Evolutionary conservation across 306 rosid species (phyloP), one percentile per base, ranked within the genome.

Genomic region (Medicago ruthenica): DNA sequence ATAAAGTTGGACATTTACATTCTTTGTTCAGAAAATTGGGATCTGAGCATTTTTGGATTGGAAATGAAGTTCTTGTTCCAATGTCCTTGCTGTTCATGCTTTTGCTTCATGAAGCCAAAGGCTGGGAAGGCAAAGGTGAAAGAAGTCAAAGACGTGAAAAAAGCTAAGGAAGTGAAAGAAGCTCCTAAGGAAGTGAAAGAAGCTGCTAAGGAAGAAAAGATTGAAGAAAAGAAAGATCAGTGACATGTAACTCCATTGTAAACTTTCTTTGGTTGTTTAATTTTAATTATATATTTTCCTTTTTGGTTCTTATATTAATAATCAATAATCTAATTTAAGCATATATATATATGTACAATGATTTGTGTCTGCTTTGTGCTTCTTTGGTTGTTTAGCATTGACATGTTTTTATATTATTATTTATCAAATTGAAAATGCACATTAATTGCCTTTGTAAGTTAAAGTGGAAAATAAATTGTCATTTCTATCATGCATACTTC

Each of bases 51-150:
- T 20, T 13, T 24, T 13, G 4, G 22, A 67, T 17, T 53, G 66
- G 31, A 74, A 74, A 85, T 85, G 88, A 85, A 85, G 82, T 85
- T 85, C 84, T 85, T 85, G 82, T 85, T 85, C 62, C 88, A 85
- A 71, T 85, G 86, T 24, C 88, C 88, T 8, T 85, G 88, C 18
- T 85, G 88, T 82, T 85, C 88, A 0, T 85, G 88, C 75, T 85
- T 85, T 78, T 85, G 88, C 72, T 85, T 85, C 76, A 55, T 85
- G 88, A 85, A 85, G 80, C 99, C 99, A 24, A 83, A 87, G 75
- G 61, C 39, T 18, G 91, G 89, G 4, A 77, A 80, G 42, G 71
- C 88, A 31, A 85, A 86, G 79, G 85, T 78, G 67, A 70, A 84
- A 79, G 82, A 81, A 55, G 77, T 66, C 71, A 85, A 82, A 77